Evolutionary conservation across 176 grass and related monocot species (phyloP), one percentile per base, ranked within the genome.

Genomic region (Aegilops speltoides): DNA sequence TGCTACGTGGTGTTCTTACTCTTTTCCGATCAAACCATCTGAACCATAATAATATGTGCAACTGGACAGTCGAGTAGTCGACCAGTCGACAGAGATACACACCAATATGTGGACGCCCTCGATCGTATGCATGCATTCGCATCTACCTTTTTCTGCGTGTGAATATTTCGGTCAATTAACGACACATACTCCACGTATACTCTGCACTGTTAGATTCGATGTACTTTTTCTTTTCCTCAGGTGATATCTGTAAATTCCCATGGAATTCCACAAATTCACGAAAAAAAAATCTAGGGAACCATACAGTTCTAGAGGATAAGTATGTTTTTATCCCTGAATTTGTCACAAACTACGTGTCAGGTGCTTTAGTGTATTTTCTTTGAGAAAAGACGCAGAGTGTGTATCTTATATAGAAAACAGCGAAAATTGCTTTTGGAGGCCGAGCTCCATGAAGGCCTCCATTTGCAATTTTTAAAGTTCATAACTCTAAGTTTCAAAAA

Each of bases 1-100:
- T 59, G 73, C 66, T 34, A 83, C 84, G 84, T 83, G 66, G 80
- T 75, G 73, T 79, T 83, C 57, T 71, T 87, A n/a, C 56, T 74
- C 13, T 76, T 48, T 50, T 76, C 43, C 3, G 5, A 43, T 76
- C 41, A 50, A 76, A 76, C 66, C 84, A 64, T 83, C 33, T 45
- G 38, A 62, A 78, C 64, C 60, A 90, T 63, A 23, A 65, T 76
- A 76, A 65, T 40, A 48, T 45, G 25, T 79, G 29, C 64, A 84
- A 84, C 81, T 89, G 71, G 68, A 59, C 33, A 41, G 69, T 50
- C 14, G 46, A 50, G 46, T 50, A 50, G 46, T 73, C 69, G 36
- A 72, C 69, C 36, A 14, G 36, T 88, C 78, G 77, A 59, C 25
- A 31, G 33, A 45, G 4, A 50, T 45, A 25, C 48, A 33, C 54